Percentiles rank a stretch among this genome's conserved stretches.
phyloP scores from a whole-genome alignment of 306 rosid species.

The Rubus parviflorus region DNA sequence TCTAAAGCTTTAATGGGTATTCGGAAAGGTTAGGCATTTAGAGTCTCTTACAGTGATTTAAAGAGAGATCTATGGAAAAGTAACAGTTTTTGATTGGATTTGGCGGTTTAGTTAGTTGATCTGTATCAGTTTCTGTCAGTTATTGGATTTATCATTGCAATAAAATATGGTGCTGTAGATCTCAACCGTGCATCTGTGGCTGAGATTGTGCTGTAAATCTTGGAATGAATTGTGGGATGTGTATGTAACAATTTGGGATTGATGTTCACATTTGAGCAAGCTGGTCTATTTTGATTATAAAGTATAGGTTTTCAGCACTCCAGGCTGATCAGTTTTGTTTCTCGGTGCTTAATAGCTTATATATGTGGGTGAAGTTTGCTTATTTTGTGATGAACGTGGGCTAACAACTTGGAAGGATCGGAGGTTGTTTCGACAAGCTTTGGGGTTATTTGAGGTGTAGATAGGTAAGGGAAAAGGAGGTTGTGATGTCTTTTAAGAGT shows the following conservation, averaged over 20 bases:
- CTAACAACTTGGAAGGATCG: slow-evolving; percentile 16
- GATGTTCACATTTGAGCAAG: neutral
- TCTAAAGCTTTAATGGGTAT: neutral
- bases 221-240: too few relatives aligned
- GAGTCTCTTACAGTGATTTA: slow-evolving; percentile 1
- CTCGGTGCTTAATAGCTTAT: neutral
- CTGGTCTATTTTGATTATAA: neutral
- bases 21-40: neutral
- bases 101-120: slow-evolving; percentile 23
- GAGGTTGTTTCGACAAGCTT: slow-evolving; percentile 6
- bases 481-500: slow-evolving; percentile 70
- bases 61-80: slow-evolving; percentile 21
- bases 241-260: neutral
- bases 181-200: slow-evolving; percentile 7
- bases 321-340: slow-evolving; percentile 2
- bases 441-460: slow-evolving; percentile 11
- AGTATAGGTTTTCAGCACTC: neutral
- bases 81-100: slow-evolving; percentile 17
- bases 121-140: slow-evolving; percentile 13
- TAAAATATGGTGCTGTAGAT: slow-evolving; percentile 23
- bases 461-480: slow-evolving; percentile 8
- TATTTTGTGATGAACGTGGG: slow-evolving; percentile 25
- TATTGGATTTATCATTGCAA: neutral
- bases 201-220: neutral
- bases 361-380: neutral